Conservation (phyloP, 1,139 yeast species). For the Blastobotrys illinoisensis region DNA sequence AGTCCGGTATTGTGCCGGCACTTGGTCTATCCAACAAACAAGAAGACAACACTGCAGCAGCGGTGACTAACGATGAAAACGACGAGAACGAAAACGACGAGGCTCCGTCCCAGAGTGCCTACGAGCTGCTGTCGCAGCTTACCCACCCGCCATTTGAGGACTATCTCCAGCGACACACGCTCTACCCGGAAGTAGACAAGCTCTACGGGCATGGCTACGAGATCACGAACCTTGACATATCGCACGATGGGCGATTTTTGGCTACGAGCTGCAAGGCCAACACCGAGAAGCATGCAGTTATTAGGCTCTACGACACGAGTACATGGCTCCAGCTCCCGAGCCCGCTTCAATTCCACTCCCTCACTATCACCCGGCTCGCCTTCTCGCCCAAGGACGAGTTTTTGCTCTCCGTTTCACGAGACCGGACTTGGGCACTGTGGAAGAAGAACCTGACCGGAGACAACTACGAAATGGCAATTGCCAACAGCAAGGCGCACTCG, state of each 20-base stretch:
- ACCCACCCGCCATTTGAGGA: constrained; percentile 76
- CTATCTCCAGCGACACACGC: constrained; percentile 80
- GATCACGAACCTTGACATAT: constrained; percentile 69
- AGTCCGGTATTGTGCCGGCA: constrained; percentile 87
- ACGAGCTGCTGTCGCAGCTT: constrained; percentile 37
- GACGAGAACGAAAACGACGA: constrained; percentile 37
- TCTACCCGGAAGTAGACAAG: constrained; percentile 94
- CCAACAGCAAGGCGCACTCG: constrained; percentile 67
- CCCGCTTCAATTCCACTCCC: constrained; percentile 57
- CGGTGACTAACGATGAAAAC: constrained; percentile 37
- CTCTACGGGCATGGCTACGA: constrained; percentile 98
- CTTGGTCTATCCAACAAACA: constrained; percentile 93
- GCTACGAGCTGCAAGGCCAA: constrained; percentile 95
- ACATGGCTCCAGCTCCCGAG: constrained; percentile 56
- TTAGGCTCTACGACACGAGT: constrained; percentile 62
- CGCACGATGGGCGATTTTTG: constrained; percentile 57
- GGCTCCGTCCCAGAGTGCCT: constrained; percentile 17
- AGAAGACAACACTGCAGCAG: constrained; percentile 40
- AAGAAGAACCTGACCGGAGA: constrained; percentile 33
- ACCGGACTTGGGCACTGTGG: constrained; percentile 84
- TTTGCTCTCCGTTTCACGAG: constrained; percentile 81
- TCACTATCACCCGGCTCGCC: constrained; percentile 77
- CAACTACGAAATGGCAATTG: constrained; percentile 41
- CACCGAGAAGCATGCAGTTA: constrained; percentile 74
- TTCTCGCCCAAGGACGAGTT: constrained; percentile 69